These are phyloP conservation scores for Aspergillus mulundensis DNA, from an alignment of 495 filamentous ascomycete genomes.

Conservation along the genomic window DNA sequence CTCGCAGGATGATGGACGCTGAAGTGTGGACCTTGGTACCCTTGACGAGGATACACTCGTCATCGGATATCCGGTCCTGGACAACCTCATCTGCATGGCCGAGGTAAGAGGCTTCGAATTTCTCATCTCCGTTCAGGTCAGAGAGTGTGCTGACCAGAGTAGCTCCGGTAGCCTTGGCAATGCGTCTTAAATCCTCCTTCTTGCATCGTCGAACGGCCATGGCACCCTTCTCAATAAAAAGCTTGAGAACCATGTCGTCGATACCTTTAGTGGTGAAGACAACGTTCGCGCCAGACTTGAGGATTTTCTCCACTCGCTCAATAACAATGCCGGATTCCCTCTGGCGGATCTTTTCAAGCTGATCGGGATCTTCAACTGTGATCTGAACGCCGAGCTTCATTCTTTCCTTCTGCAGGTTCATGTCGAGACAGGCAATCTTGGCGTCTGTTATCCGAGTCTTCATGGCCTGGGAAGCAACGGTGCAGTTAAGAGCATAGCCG, in stretches of 20 bases:
- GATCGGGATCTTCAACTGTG: constrained; percentile 93
- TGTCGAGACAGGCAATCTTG: constrained; percentile 95
- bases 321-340: constrained; percentile 89
- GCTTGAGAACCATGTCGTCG: constrained; percentile 90
- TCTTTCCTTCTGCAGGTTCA: constrained; percentile 96
- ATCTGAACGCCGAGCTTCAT: constrained; percentile 99
- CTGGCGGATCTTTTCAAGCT: constrained; percentile 93
- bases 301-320: constrained; percentile 93
- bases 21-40: constrained; percentile 90
- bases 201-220: constrained; percentile 97
- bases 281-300: constrained; percentile 96
- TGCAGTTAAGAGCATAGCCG: constrained; percentile 98
- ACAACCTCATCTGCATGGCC: constrained; percentile 91
- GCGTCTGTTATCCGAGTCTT: constrained; percentile 87
- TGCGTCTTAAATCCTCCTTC: constrained; percentile 95
- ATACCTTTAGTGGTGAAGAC: constrained; percentile 97
- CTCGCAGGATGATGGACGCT: constrained; percentile 94
- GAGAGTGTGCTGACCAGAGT: constrained; percentile 89
- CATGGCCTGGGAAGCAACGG: constrained; percentile 97
- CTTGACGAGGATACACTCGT: constrained; percentile 97
- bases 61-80: constrained; percentile 96
- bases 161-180: constrained; percentile 93
- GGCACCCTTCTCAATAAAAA: constrained; percentile 89
- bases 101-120: constrained; percentile 83
- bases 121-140: constrained; percentile 96